Evolutionary conservation across 2,329 filamentous ascomycete species (phyloP), one percentile per base, ranked within the genome.

Genomic region (Xenoacremonium recifei): DNA sequence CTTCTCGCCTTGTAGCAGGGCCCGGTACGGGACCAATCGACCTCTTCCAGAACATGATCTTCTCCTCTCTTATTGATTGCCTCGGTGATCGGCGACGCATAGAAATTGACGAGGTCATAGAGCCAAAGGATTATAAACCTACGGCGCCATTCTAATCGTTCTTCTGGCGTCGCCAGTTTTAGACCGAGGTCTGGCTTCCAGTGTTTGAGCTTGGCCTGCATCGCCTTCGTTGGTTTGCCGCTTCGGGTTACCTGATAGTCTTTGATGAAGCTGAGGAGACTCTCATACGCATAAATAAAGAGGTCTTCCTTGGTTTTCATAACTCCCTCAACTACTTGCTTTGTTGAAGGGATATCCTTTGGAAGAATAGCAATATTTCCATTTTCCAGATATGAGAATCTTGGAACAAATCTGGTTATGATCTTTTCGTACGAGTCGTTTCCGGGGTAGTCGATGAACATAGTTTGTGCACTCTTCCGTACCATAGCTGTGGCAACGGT

Each of bases 51-150:
- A 4, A 35, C 36, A 48, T 62, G 60, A 0, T 59, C 45, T 44
- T 72, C 54, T 3, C 62, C 65, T 35, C 58, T 61, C 33, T 59
- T 42, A 7, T 47, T 63, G 27, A 64, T 69, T 5, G 56, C 59
- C 39, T 72, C 63, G 2, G 70, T 57, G 15, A 72, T 66, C 41
- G 67, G 53, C 4, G 56, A 49, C 0, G 69, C 70, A 40, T 65
- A 73, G 4, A 71, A 19, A 37, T 74, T 76, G 48, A 77, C 69
- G 5, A 77, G 49, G 40, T 76, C 71, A 44, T 76, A 77, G 0
- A 78, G 63, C 72, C 72, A 76, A 44, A 70, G 74, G 45, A 77
- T 73, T 2, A 68, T 73, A 39, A 73, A 77, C 0, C 56, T 49
- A 2, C 71, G 67, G 6, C 73, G 70, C 73, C 73, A 78, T 7